phyloP scores from a whole-genome alignment of 805 yeast species.

The Nakazawaea ernobii region DNA sequence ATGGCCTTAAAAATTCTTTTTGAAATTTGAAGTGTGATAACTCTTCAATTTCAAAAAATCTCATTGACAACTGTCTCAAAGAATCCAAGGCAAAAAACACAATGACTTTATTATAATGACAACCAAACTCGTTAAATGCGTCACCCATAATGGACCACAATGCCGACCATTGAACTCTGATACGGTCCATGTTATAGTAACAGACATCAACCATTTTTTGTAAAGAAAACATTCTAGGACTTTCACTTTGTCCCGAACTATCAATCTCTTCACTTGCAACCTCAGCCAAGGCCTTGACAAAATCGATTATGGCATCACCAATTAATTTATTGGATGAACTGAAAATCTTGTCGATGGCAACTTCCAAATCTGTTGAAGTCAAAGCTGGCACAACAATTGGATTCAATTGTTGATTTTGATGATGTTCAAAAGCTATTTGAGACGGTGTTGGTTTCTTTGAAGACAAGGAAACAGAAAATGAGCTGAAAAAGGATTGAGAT shows the following conservation, averaged over 20 bases:
- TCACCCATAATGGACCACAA: slow-evolving; percentile 93
- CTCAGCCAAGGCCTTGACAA: slow-evolving; percentile 79
- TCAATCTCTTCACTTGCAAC: slow-evolving; percentile 90
- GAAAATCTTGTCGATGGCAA: slow-evolving; percentile 81
- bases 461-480: slow-evolving; percentile 31
- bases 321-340: slow-evolving; percentile 73
- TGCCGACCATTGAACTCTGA: slow-evolving; percentile 93
- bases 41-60: slow-evolving; percentile 91
- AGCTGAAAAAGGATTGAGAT: slow-evolving; percentile 43
- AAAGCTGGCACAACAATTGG: slow-evolving; percentile 52
- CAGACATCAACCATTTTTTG: slow-evolving; percentile 97
- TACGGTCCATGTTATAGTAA: slow-evolving; percentile 95
- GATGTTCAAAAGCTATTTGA: slow-evolving; percentile 65
- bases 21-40: slow-evolving; percentile 94
- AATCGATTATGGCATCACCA: slow-evolving; percentile 81
- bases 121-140: slow-evolving; percentile 80
- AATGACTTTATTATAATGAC: slow-evolving; percentile 68
- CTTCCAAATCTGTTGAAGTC: slow-evolving; percentile 63
- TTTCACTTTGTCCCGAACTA: slow-evolving; percentile 71
- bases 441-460: slow-evolving; percentile 48
- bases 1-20: slow-evolving; percentile 87
- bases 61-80: slow-evolving; percentile 82
- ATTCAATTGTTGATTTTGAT: slow-evolving; percentile 63
- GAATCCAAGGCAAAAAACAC: slow-evolving; percentile 92
- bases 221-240: slow-evolving; percentile 87